Conservation (phyloP, 345 rosid genomes). For the Heritiera littoralis region DNA sequence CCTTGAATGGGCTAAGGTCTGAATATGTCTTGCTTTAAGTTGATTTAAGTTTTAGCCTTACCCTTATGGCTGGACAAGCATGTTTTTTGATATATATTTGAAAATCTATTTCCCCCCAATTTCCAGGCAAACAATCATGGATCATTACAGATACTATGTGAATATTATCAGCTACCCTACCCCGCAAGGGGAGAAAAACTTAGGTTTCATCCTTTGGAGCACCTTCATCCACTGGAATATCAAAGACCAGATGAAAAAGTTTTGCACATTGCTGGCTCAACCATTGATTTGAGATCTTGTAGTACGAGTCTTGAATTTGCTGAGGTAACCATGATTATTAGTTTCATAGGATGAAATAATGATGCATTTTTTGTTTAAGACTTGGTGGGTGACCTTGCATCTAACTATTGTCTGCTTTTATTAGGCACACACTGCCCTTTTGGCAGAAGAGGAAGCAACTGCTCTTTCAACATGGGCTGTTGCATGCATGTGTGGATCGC, state of each 20-base stretch:
- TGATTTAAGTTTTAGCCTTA: slow-evolving; percentile 18
- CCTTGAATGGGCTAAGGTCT: slow-evolving; percentile 96
- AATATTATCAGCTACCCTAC: slow-evolving; percentile 62
- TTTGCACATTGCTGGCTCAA: slow-evolving; percentile 62
- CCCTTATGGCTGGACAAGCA: background rate
- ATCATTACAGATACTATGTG: slow-evolving; percentile 75
- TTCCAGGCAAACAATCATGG: slow-evolving; percentile 77
- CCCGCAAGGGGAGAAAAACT: slow-evolving; percentile 76
- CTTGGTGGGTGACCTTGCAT: background rate
- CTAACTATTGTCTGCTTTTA: slow-evolving; percentile 28
- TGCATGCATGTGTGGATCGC: slow-evolving; percentile 86
- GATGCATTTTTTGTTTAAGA: slow-evolving; percentile 16
- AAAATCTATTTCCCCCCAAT: slow-evolving; percentile 10
- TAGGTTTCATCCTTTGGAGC: slow-evolving; percentile 84
- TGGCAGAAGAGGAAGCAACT: slow-evolving; percentile 87
- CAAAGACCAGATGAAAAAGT: slow-evolving; percentile 66
- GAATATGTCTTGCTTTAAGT: slow-evolving; percentile 19
- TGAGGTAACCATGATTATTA: slow-evolving; percentile 53
- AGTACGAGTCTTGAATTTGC: slow-evolving; percentile 69
- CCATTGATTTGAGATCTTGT: slow-evolving; percentile 69
- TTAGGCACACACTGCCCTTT: slow-evolving; percentile 76
- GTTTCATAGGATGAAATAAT: slow-evolving; percentile 13
- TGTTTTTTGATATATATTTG: background rate
- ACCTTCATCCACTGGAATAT: slow-evolving; percentile 83
- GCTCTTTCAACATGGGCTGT: slow-evolving; percentile 90